Base-by-base conservation (phyloP, 176 grass and related monocot genomes). In the Aegilops bicornis region DNA sequence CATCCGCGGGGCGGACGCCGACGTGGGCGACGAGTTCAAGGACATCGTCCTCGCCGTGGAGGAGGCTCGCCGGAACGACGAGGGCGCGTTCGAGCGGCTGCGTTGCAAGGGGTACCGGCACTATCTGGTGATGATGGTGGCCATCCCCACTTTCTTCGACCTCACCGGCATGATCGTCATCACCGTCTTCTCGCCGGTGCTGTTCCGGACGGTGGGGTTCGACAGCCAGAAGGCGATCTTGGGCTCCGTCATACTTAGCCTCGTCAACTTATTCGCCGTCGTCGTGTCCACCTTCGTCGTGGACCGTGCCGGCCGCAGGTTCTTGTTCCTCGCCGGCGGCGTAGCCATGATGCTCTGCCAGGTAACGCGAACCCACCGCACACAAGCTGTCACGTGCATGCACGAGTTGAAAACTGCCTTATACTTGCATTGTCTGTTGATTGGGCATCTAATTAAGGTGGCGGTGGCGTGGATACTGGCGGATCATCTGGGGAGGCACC, bases 151-250 rank as follows among this genome's bases (percentile, higher is more conserved):
- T 6, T 95, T 92, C 79, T 91, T 86, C 79, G 85, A 95, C 73
- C 88, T 95, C 50, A 95, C 90, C 33, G 90, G 93, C 82, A 79
- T 92, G 84, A 72, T 88, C 63, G 87, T 90, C 72, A 77, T 90
- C 54, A 2, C 79, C 3, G 39, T 95, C 42, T 95, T 95, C 75
- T 80, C 85, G 22, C 90, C 88, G 13, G 82, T 95, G 58, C n/a
- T 95, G 62, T 95, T 95, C 85, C 78, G 90, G 16, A 95, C 90
- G 0, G 79, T 92, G 1, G 93, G 93, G 29, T 95, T 95, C 69
- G 89, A 19, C 22, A 92, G 88, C 88, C 68, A 95, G 79, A 73
- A 19, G 33, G 90, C 82, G 1, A 79, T 95, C 10, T 4, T 95
- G 10, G 90, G 82, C 16, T 89, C 93, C 2, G 82, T 95, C 68